phyloP scores from a whole-genome alignment of 371 early-diverging fungal species.

The Rhizopus microsporus region DNA sequence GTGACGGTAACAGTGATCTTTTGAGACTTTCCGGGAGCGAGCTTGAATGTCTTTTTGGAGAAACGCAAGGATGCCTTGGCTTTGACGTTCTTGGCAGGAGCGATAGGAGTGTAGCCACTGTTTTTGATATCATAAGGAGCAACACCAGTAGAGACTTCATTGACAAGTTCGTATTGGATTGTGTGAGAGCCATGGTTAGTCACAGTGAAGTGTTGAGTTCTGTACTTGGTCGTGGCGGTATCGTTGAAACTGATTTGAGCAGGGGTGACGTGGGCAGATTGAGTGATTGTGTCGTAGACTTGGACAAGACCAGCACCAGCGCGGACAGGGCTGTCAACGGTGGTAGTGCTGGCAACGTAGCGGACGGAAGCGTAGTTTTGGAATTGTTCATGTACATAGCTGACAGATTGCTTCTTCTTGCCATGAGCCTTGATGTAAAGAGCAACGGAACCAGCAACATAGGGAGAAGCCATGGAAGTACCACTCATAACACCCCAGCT shows the following conservation, averaged over 20 bases:
- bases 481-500: slow-evolving; percentile 62
- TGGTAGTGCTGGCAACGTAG: slow-evolving; percentile 5
- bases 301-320: slow-evolving; percentile 81
- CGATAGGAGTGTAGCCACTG: slow-evolving; percentile 31
- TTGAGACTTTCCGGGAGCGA: slow-evolving; percentile 45
- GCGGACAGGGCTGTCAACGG: slow-evolving; percentile 34
- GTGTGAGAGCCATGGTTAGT: slow-evolving; percentile 56
- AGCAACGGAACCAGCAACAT: slow-evolving; percentile 69
- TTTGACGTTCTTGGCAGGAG: slow-evolving; percentile 19
- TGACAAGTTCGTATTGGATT: slow-evolving; percentile 49
- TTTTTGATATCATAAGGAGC: slow-evolving; percentile 38
- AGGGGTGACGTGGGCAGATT: slow-evolving; percentile 57
- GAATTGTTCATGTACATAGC: slow-evolving; percentile 33
- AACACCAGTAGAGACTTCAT: slow-evolving; percentile 42
- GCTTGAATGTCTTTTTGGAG: slow-evolving; percentile 33
- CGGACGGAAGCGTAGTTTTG: slow-evolving; percentile 51
- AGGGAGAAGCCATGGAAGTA: slow-evolving; percentile 69
- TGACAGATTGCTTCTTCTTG: slow-evolving; percentile 22
- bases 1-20: slow-evolving; percentile 45
- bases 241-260: slow-evolving; percentile 71
- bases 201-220: slow-evolving; percentile 49
- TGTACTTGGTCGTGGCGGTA: slow-evolving; percentile 42
- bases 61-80: slow-evolving; percentile 40
- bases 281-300: slow-evolving; percentile 57
- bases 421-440: slow-evolving; percentile 48